Base-by-base conservation (phyloP, 1,284 basidiomycete species). In the Xerocomus minutiporus region DNA sequence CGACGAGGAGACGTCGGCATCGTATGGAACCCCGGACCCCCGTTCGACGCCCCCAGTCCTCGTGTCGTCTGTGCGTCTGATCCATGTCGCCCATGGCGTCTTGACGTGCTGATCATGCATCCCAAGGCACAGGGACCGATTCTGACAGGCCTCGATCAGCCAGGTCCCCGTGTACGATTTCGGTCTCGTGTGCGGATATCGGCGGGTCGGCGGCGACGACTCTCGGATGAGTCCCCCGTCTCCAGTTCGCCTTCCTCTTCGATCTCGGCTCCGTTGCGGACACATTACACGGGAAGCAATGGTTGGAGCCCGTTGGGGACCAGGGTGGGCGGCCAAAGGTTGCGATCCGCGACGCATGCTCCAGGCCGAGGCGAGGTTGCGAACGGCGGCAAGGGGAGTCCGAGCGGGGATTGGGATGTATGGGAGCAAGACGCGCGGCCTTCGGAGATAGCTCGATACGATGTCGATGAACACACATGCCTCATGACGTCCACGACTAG, bases 211-310 rank as follows among this genome's bases (percentile, higher is more conserved):
- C 68, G 67, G 44, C 70, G 71, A 46, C 57, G 61, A 26, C 50
- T 68, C 42, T 68, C 75, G 8, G 63, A 65, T 13, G 59, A 67
- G 17, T 80, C 81, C 5, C 80, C 81, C 26, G 61, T 71, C 28
- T 83, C 82, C 5, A 75, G 76, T 41, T 88, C 86, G 1, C 78
- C 77, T 2, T 86, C 84, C 9, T 87, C 85, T 4, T 86, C 85
- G 34, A 83, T 88, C 59, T 87, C 85, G 28, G 87, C 78, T 1
- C 86, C 87, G 12, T 71, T 88, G 31, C 82, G 81, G 40, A 77
- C 79, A 54, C 75, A 75, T 52, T 69, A 75, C 12, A 78, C 80
- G 48, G 79, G 78, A 45, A 71, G 61, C 25, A 71, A 76, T 1
- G 73, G 76, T 4, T 84, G 81, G 78, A 80, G 76, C 9, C 77